Conservation (phyloP, 305 asterid species). For the Fraxinus greggii region DNA sequence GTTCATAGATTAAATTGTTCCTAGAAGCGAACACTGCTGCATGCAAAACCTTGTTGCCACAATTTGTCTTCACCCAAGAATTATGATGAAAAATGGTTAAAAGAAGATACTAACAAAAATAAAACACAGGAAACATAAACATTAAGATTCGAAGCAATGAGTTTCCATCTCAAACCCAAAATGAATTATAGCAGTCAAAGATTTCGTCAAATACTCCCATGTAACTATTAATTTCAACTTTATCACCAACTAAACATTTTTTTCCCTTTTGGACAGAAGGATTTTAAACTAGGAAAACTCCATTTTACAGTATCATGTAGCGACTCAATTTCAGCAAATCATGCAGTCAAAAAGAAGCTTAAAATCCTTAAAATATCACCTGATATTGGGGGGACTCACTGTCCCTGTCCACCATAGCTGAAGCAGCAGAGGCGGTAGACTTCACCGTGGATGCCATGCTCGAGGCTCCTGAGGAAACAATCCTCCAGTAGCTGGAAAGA, state of each 20-base stretch:
- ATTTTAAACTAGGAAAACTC: background rate
- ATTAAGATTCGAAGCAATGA: background rate
- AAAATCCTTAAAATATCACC: background rate
- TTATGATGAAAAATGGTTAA: background rate
- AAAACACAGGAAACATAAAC: background rate
- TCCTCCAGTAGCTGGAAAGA: conserved; percentile 15
- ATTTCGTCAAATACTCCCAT: background rate
- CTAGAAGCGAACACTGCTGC: background rate
- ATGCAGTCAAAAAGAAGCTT: background rate
- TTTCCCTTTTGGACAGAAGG: background rate
- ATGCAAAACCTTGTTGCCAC: background rate
- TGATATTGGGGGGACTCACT: background rate
- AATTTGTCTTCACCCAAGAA: background rate
- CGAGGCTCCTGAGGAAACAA: conserved; percentile 16
- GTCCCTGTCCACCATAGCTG: conserved; percentile 21
- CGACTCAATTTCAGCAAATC: background rate
- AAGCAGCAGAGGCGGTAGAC: conserved; percentile 18
- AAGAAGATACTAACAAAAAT: background rate
- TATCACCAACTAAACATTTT: background rate
- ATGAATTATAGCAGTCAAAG: background rate
- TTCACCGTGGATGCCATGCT: conserved; percentile 9
- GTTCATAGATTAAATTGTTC: background rate
- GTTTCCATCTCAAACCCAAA: background rate
- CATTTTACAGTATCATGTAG: background rate
- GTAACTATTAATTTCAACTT: background rate